Conservation (phyloP, 2,329 filamentous ascomycete genomes). For the Penicillium sp. region DNA sequence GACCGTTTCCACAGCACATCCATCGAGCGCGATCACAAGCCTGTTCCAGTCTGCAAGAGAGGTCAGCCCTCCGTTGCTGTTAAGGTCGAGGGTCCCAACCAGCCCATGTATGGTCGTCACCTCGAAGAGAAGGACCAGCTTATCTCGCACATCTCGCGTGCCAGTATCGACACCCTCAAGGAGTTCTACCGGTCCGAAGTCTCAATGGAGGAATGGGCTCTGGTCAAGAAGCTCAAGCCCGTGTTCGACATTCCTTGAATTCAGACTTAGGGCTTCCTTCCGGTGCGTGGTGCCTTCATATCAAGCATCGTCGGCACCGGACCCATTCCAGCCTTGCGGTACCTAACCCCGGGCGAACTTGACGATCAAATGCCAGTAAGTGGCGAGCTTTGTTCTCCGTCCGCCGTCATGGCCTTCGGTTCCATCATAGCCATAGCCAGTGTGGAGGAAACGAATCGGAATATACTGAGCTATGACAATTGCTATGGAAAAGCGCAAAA, state of each 20-base stretch:
- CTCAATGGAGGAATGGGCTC: slow-evolving; percentile 81
- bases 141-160: slow-evolving; percentile 78
- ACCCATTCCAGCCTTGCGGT: slow-evolving; percentile 5
- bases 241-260: slow-evolving; percentile 73
- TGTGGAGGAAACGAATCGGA: slow-evolving; percentile 8
- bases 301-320: neutral
- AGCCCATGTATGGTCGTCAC: slow-evolving; percentile 89
- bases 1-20: slow-evolving; percentile 55
- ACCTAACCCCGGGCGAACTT: slow-evolving; percentile 4
- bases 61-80: slow-evolving; percentile 93
- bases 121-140: slow-evolving; percentile 82
- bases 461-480: slow-evolving; percentile 11
- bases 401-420: slow-evolving; percentile 1
- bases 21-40: slow-evolving; percentile 96
- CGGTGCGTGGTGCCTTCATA: neutral
- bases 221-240: slow-evolving; percentile 92
- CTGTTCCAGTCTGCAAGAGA: slow-evolving; percentile 83
- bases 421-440: slow-evolving; percentile 6
- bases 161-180: slow-evolving; percentile 89
- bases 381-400: slow-evolving; percentile 9
- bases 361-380: slow-evolving; percentile 1
- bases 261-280: neutral
- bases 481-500: slow-evolving; percentile 16
- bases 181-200: slow-evolving; percentile 87
- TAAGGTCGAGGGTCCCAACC: slow-evolving; percentile 90